Evolutionary conservation across 2,329 filamentous ascomycete species (phyloP), one percentile per base, ranked within the genome.

Genomic region (Colletotrichum trifolii): DNA sequence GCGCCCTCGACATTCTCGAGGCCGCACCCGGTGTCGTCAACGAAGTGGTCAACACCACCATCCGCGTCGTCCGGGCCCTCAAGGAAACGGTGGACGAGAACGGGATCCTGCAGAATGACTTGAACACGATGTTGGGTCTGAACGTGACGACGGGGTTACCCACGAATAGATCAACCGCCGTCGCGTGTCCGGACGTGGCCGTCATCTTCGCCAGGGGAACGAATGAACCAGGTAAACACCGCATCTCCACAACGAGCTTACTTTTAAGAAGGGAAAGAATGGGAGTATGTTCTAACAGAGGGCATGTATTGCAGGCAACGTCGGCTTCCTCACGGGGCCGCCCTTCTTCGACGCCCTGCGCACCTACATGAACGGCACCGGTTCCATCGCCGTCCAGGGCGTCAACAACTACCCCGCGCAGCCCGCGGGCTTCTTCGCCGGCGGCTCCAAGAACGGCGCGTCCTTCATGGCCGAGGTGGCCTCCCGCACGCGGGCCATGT

Each of bases 391-490:
- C 33, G 69, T 74, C 8, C 68, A 73, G 38, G 74, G 74, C 10
- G 68, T 75, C 17, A 65, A 68, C 33, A 74, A 75, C 55, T 60
- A 63, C 25, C 49, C 55, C 4, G 54, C 63, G n/a, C 13, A 52
- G 8, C 42, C 53, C 8, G 48, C 64, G 8, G 55, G 53, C n/a
- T 64, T 60, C 17, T 56, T 47, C 40, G 56, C 53, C 9, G 60
- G 60, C 42, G 66, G 66, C 11, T 61, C 62, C n/a, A 39, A 36
- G 8, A 54, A 48, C 8, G 66, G 66, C 35, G 57, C 66, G 3
- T 48, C 56, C 39, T 43, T 71, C 61, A 79, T 81, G 73, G 78
- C 79, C 45, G 69, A 76, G 12, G 58, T 70, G 25, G 67, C 73
- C 35, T 67, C 49, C n/a, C 49, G 74, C 17, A 77, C 78, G 4